These are phyloP conservation scores for Gnetum montanum DNA, from an alignment of 75 land plant genomes.

Conservation along the genomic window DNA sequence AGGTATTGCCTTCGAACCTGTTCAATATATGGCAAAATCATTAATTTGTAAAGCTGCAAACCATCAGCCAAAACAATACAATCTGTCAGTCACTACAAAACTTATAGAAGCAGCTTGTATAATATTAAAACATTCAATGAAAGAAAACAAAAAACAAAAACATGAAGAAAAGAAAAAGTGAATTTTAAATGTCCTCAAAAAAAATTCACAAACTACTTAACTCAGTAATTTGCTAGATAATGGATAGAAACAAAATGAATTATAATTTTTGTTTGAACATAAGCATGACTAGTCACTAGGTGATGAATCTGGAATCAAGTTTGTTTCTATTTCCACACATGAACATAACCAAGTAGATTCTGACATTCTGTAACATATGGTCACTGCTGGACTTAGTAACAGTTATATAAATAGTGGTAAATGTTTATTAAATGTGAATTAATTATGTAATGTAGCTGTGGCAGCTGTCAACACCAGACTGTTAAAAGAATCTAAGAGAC, in stretches of 20 bases:
- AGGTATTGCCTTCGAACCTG: constrained; percentile 42
- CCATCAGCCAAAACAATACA: constrained; percentile 12
- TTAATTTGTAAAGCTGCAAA: constrained; percentile 27
- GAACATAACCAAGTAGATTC: no score
- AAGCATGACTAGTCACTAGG: no score
- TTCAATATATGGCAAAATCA: constrained; percentile 16
- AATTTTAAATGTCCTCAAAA: neutral
- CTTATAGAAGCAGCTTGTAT: neutral
- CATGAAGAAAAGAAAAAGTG: neutral
- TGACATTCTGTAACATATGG: no score
- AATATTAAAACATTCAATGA: neutral
- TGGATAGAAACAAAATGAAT: neutral
- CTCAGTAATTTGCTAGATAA: neutral
- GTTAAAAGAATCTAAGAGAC: no score
- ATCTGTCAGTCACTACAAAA: neutral
- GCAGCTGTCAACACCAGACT: no score
- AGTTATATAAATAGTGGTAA: no score
- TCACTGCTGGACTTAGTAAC: no score
- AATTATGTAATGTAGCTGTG: no score
- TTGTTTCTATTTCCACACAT: no score
- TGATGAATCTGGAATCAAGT: no score
- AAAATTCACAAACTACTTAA: neutral
- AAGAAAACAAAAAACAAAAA: constrained; percentile 1
- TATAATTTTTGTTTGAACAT: no score
- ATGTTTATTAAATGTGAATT: no score